A percentile compares a stretch with the other conserved stretches of the same genome.
phyloP scores from a whole-genome alignment of 371 early-diverging fungal genomes.

The Actinomortierella ambigua region DNA sequence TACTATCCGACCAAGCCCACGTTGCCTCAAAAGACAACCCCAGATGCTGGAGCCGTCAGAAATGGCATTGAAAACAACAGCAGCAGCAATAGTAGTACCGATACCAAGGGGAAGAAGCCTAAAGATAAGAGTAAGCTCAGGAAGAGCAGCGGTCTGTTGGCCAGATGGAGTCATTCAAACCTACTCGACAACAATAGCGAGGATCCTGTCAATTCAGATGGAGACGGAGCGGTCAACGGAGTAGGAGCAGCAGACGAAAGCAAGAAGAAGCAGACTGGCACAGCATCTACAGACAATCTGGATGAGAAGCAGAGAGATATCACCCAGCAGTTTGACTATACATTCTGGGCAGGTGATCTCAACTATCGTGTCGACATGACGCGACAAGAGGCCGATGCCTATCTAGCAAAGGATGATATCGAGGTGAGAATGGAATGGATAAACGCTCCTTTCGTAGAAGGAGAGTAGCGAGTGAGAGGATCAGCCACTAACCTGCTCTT shows the following conservation, averaged over 20 bases:
- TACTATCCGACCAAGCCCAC: constrained; percentile 7
- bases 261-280: constrained; percentile 34
- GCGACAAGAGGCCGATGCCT: constrained; percentile 56
- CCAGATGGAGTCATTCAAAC: too few species aligned
- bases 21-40: too few species aligned
- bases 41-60: neutral
- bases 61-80: constrained; percentile 2
- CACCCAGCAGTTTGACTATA: constrained; percentile 66
- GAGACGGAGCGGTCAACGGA: constrained; percentile 28
- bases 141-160: neutral
- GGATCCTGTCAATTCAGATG: too few species aligned
- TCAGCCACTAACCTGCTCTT: neutral
- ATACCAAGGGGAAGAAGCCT: neutral
- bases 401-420: constrained; percentile 52
- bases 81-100: neutral
- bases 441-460: neutral
- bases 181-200: neutral
- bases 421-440: constrained; percentile 37
- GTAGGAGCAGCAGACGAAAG: constrained; percentile 39
- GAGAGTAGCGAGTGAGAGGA: too few species aligned
- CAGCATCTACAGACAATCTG: constrained; percentile 16
- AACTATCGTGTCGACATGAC: constrained; percentile 77
- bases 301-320: constrained; percentile 14
- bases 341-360: constrained; percentile 81
- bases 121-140: neutral